A percentile compares a stretch with the other conserved stretches of the same genome.
Conservation (phyloP, 2,329 filamentous ascomycete species). For the Amauroascus verrucosus region DNA sequence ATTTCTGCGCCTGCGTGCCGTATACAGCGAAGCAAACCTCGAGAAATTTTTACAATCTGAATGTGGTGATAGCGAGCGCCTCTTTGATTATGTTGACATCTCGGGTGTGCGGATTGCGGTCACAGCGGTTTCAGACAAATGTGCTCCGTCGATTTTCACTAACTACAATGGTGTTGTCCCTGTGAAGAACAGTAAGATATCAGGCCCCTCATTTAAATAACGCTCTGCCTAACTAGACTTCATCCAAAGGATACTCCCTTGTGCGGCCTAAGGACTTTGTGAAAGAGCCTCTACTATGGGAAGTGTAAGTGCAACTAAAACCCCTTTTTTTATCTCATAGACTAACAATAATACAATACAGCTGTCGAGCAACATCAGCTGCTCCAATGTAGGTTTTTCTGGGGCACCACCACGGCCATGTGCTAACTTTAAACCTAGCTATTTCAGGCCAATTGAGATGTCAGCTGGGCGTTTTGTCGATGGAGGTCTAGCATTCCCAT, state of each 20-base stretch:
- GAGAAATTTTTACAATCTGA: too few relatives aligned
- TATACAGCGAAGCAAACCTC: too few relatives aligned
- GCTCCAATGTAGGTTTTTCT: background rate
- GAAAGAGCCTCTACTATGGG: background rate
- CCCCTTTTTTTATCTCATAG: too few relatives aligned
- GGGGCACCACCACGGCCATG: too few relatives aligned
- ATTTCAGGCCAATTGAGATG: background rate
- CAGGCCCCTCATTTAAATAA: background rate
- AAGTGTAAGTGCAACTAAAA: too few relatives aligned
- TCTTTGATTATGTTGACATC: too few relatives aligned
- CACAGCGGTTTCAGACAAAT: background rate
- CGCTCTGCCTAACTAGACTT: background rate
- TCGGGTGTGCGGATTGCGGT: background rate
- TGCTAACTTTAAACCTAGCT: too few relatives aligned
- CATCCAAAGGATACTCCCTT: background rate
- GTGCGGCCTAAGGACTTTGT: background rate
- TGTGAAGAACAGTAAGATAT: background rate
- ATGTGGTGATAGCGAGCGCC: too few relatives aligned
- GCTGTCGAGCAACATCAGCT: background rate
- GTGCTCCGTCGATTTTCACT: background rate
- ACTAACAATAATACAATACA: background rate
- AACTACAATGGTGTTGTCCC: background rate
- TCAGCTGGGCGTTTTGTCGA: background rate
- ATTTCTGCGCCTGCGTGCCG: too few relatives aligned
- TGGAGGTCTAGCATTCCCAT: background rate